phyloP scores from a whole-genome alignment of 805 yeast genomes.

The Metschnikowia cerradonensis region DNA sequence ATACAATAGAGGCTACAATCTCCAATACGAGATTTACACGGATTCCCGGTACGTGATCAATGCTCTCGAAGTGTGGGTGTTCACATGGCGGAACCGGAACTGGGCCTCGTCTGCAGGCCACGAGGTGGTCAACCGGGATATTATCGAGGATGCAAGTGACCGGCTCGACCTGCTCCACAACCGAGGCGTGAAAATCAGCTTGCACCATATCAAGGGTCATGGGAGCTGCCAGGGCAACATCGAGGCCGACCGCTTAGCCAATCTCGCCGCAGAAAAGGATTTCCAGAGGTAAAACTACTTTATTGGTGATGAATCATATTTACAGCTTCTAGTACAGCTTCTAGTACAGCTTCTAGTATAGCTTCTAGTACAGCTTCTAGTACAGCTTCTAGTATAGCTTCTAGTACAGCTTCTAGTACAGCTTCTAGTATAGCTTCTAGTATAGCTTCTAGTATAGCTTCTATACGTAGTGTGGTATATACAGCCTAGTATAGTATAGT shows the following conservation, averaged over 20 bases:
- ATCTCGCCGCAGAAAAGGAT: conserved; percentile 39
- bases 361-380: too few relatives aligned
- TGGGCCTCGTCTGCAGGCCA: conserved; percentile 45
- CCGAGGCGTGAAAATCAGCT: conserved; percentile 37
- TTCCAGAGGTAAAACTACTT: neutral
- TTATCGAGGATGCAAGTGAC: conserved; percentile 35
- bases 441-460: too few relatives aligned
- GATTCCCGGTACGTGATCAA: conserved; percentile 71
- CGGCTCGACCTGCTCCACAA: conserved; percentile 33
- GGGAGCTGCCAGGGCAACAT: conserved; percentile 67
- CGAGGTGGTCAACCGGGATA: conserved; percentile 49
- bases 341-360: too few relatives aligned
- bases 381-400: too few relatives aligned
- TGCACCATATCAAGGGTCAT: conserved; percentile 73
- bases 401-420: too few relatives aligned
- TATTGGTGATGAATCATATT: too few relatives aligned
- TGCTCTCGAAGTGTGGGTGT: conserved; percentile 53
- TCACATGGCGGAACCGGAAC: conserved; percentile 54
- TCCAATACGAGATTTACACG: conserved; percentile 45
- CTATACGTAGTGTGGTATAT: too few relatives aligned
- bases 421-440: too few relatives aligned
- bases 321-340: too few relatives aligned
- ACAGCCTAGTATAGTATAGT: too few relatives aligned
- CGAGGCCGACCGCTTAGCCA: conserved; percentile 72
- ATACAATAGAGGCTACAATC: conserved; percentile 6